Percentiles rank a stretch among this genome's conserved stretches.
phyloP scores from a whole-genome alignment of 768 basidiomycete species.

The Leucocoprinus leucothites region DNA sequence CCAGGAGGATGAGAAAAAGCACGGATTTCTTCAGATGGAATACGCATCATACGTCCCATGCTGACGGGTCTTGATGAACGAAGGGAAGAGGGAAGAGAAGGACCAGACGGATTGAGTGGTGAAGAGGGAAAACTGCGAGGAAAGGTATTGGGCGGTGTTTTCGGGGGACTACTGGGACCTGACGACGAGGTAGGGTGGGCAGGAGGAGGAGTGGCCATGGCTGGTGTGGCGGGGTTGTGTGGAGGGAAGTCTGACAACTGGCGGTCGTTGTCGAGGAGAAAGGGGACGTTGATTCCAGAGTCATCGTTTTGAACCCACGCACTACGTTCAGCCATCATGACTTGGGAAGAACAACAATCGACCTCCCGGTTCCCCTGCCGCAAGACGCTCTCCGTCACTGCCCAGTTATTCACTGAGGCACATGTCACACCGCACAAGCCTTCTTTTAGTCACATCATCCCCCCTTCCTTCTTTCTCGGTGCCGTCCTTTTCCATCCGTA shows the following conservation, averaged over 20 bases:
- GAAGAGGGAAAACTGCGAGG: constrained; percentile 9
- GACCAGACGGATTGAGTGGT: constrained; percentile 7
- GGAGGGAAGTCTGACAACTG: neutral
- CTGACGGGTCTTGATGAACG: neutral
- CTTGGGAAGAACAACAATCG: neutral
- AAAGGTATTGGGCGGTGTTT: neutral
- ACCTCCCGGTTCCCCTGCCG: neutral
- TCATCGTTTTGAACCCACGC: constrained; percentile 22
- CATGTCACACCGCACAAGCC: neutral
- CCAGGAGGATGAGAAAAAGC: constrained; percentile 13
- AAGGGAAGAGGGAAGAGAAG: neutral
- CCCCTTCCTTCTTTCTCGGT: neutral
- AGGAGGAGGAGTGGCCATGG: neutral
- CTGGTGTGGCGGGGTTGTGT: neutral
- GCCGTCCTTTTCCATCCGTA: too few relatives aligned
- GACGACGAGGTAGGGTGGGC: neutral
- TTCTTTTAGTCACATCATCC: neutral
- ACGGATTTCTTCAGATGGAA: constrained; percentile 9
- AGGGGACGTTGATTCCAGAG: constrained; percentile 17
- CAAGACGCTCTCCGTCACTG: too few relatives aligned
- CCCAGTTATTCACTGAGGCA: too few relatives aligned
- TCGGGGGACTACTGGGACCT: neutral
- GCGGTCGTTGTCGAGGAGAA: constrained; percentile 3
- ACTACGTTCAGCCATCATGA: constrained; percentile 11
- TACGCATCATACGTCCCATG: neutral